Evolutionary conservation across 2,329 filamentous ascomycete species (phyloP).

Genomic region (Arthrobotrys sinensis): DNA sequence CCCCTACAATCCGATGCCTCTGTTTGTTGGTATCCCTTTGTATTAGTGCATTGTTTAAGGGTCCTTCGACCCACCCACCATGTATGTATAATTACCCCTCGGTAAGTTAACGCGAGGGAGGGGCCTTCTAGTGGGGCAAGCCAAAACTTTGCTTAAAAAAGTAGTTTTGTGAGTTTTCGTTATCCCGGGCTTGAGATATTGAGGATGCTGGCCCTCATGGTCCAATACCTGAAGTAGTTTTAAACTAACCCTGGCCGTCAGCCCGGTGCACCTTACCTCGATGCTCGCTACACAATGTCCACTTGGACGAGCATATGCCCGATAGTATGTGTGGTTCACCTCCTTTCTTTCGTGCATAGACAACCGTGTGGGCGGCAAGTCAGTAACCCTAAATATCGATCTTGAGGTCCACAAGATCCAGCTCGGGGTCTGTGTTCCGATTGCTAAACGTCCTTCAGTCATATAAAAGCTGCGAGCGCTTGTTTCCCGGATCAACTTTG

Average conservation of each 20-base stretch:
- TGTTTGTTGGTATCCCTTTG: slow-evolving; percentile 32
- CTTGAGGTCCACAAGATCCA: slow-evolving; percentile 60
- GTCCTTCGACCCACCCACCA: slow-evolving; percentile 24
- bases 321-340: slow-evolving; percentile 10
- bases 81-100: slow-evolving; percentile 12
- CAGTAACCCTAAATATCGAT: slow-evolving; percentile 57
- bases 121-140: slow-evolving; percentile 9
- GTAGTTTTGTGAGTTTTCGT: slow-evolving; percentile 16
- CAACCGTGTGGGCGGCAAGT: slow-evolving; percentile 29
- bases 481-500: slow-evolving; percentile 14
- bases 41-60: slow-evolving; percentile 33
- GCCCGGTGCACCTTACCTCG: slow-evolving; percentile 49
- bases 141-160: slow-evolving; percentile 17
- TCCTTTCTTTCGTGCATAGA: slow-evolving; percentile 19
- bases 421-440: slow-evolving; percentile 57
- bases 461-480: slow-evolving; percentile 18
- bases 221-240: not conserved
- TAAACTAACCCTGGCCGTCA: slow-evolving; percentile 39
- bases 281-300: slow-evolving; percentile 56
- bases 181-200: slow-evolving; percentile 38
- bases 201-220: not conserved
- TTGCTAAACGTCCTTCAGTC: slow-evolving; percentile 34
- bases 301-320: slow-evolving; percentile 39
- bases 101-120: slow-evolving; percentile 26
- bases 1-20: not conserved